These are phyloP conservation scores for Yamadazyma buinensis DNA, from an alignment of 1,139 yeast species.

Conservation along the genomic window DNA sequence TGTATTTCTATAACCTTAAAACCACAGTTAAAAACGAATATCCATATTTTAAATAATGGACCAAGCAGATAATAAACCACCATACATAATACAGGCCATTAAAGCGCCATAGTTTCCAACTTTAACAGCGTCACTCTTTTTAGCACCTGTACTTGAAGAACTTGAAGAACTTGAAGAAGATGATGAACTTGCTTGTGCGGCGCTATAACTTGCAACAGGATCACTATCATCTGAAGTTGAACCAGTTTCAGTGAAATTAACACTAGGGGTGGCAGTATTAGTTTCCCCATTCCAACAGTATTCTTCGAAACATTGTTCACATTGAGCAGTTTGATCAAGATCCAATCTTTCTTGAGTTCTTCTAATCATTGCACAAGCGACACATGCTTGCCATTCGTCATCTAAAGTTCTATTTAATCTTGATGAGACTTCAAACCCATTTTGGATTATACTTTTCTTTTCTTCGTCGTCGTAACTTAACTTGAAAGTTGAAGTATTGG, in stretches of 20 bases:
- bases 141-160: slow-evolving; percentile 1
- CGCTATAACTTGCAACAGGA: slow-evolving; percentile 1
- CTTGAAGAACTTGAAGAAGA: neutral
- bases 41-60: slow-evolving; percentile 4
- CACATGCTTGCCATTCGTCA: slow-evolving; percentile 70
- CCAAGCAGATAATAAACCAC: slow-evolving; percentile 1
- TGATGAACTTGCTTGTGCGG: neutral
- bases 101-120: neutral
- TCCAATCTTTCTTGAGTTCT: slow-evolving; percentile 76
- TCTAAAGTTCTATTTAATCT: slow-evolving; percentile 72
- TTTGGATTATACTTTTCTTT: slow-evolving; percentile 58
- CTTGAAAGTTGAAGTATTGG: slow-evolving; percentile 73
- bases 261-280: slow-evolving; percentile 19
- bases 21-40: too few relatives aligned
- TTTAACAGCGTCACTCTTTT: neutral
- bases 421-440: slow-evolving; percentile 78
- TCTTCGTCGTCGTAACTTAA: slow-evolving; percentile 59
- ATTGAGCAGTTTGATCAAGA: slow-evolving; percentile 61
- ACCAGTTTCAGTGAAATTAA: slow-evolving; percentile 48
- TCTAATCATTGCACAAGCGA: slow-evolving; percentile 85
- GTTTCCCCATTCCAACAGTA: slow-evolving; percentile 81
- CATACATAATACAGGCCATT: slow-evolving; percentile 1
- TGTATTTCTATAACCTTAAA: too few relatives aligned
- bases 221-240: slow-evolving; percentile 33
- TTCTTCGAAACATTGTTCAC: slow-evolving; percentile 63